phyloP scores from a whole-genome alignment of 176 grass and related monocot genomes.

The Guadua angustifolia region DNA sequence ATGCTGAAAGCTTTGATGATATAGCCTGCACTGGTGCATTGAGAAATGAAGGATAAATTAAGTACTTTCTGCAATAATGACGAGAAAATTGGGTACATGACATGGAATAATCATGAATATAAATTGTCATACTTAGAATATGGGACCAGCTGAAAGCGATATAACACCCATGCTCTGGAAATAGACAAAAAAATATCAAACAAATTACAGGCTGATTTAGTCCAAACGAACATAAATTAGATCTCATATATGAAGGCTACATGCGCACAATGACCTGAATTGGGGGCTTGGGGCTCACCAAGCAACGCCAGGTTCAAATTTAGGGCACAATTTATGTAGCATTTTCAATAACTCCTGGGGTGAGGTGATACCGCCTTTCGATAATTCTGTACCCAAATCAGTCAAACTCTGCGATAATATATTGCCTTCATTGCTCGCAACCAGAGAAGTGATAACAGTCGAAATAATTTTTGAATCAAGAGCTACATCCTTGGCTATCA shows the following conservation, averaged over 20 bases:
- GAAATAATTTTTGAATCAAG: constrained; percentile 51
- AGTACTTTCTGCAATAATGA: not conserved
- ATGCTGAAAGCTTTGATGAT: not conserved
- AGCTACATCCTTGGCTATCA: constrained; percentile 56
- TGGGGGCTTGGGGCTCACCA: not conserved
- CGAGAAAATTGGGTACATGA: not conserved
- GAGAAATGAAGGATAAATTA: constrained; percentile 4
- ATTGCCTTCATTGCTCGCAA: constrained; percentile 42
- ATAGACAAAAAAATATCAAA: not conserved
- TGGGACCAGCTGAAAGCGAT: constrained; percentile 3
- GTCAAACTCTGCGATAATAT: constrained; percentile 36
- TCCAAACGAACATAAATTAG: constrained; percentile 19
- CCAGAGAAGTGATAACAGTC: constrained; percentile 47
- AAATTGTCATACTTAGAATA: not conserved
- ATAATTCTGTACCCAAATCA: constrained; percentile 11
- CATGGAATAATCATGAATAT: not conserved
- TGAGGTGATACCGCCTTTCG: not conserved
- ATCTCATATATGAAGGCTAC: constrained; percentile 32
- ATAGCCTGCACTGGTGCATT: constrained; percentile 4
- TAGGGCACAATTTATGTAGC: constrained; percentile 28
- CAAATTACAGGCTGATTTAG: not conserved
- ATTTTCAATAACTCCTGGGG: constrained; percentile 28
- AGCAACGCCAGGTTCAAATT: constrained; percentile 29
- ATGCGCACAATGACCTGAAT: not conserved
- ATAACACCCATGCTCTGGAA: not conserved